Conservation (phyloP, 2,329 filamentous ascomycete genomes). For the Trichoderma sp. region DNA sequence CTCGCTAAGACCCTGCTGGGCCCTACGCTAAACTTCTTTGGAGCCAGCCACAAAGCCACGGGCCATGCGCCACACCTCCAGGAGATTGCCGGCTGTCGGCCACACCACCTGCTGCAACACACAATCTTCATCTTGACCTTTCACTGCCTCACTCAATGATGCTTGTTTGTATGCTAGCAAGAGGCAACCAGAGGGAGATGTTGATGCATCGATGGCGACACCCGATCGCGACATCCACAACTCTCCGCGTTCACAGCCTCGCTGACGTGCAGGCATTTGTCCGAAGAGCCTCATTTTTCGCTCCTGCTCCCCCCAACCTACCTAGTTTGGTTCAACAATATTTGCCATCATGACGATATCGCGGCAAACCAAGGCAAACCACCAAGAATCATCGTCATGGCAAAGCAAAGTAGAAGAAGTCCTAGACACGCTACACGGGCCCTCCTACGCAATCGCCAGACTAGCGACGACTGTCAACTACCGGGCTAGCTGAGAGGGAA, state of each 20-base stretch:
- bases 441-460: constrained; percentile 1
- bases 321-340: not conserved
- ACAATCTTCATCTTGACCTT: not conserved
- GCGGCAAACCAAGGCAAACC: not conserved
- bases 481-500: constrained; percentile 6
- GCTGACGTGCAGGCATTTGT: constrained; percentile 11
- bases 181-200: constrained; percentile 5
- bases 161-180: not conserved
- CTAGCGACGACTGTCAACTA: not conserved
- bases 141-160: not conserved
- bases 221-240: constrained; percentile 1
- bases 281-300: constrained; percentile 8
- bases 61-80: constrained; percentile 14
- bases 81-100: constrained; percentile 4
- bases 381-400: not conserved
- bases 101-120: not conserved
- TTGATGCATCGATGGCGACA: not conserved
- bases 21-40: not conserved
- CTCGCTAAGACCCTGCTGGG: constrained; percentile 1
- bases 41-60: constrained; percentile 7
- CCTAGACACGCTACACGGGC: constrained; percentile 1
- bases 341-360: constrained; percentile 16
- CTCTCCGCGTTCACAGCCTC: not conserved
- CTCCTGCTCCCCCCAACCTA: not conserved
- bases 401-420: not conserved